These are phyloP conservation scores for Russula foetens DNA, from an alignment of 768 basidiomycete genomes.

Conservation along the genomic window DNA sequence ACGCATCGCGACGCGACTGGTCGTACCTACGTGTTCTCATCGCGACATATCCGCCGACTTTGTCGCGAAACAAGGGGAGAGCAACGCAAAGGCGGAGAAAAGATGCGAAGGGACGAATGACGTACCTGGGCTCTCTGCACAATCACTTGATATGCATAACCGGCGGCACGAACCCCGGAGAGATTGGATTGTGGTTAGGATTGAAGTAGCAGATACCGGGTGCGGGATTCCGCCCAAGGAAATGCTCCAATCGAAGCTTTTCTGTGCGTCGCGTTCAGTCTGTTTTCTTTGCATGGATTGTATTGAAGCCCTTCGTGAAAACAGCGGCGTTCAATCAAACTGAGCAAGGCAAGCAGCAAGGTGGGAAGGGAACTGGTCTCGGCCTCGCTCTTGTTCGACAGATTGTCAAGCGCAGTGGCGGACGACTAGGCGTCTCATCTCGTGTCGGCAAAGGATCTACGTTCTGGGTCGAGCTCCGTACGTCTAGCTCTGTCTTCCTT, in stretches of 20 bases:
- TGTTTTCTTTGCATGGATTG: background rate
- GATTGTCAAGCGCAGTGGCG: conserved; percentile 43
- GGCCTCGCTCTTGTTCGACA: conserved; percentile 46
- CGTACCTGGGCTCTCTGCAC: conserved; percentile 22
- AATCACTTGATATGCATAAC: conserved; percentile 43
- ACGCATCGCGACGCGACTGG: conserved; percentile 55
- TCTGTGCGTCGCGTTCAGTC: conserved; percentile 39
- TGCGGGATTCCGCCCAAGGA: conserved; percentile 56
- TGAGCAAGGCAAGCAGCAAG: conserved; percentile 63
- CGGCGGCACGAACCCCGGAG: conserved; percentile 34
- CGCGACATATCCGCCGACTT: background rate
- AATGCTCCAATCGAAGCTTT: conserved; percentile 61
- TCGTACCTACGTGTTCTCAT: conserved; percentile 28
- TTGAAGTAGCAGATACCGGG: conserved; percentile 76
- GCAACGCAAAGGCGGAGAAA: background rate
- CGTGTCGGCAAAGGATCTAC: conserved; percentile 64
- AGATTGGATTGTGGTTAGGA: conserved; percentile 71
- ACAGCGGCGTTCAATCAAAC: conserved; percentile 72
- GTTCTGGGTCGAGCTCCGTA: conserved; percentile 81
- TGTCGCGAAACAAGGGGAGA: background rate
- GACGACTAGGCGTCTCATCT: conserved; percentile 34
- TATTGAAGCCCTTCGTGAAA: background rate
- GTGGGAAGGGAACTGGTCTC: conserved; percentile 47
- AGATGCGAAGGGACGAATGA: background rate
- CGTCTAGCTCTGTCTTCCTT: conserved; percentile 20